phyloP scores from a whole-genome alignment of 768 basidiomycete genomes.

The Lyophyllum atratum region DNA sequence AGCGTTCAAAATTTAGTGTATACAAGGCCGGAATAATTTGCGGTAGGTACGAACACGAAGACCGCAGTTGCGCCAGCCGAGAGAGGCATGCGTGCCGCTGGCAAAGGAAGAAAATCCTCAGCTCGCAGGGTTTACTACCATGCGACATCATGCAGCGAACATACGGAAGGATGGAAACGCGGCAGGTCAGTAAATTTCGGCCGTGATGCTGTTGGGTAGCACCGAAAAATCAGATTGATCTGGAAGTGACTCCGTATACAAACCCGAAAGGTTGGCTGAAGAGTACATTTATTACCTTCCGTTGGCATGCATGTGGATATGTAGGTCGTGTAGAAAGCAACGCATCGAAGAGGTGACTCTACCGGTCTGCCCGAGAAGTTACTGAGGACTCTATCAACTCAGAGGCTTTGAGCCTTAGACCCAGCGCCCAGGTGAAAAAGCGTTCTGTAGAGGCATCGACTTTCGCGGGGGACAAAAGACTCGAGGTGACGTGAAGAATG shows the following conservation, averaged over 20 bases:
- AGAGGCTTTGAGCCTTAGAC: background rate
- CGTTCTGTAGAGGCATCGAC: background rate
- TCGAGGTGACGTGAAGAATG: background rate
- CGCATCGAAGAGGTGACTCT: background rate
- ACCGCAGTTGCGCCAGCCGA: background rate
- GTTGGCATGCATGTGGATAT: background rate
- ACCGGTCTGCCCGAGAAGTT: background rate
- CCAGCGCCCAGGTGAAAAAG: background rate
- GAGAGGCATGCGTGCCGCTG: background rate
- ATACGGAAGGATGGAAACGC: conserved; percentile 1
- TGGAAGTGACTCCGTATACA: background rate
- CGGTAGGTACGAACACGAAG: background rate
- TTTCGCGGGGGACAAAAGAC: background rate
- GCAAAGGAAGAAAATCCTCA: background rate
- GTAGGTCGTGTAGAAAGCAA: background rate
- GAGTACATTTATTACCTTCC: background rate
- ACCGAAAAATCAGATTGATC: conserved; percentile 5
- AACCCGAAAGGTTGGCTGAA: background rate
- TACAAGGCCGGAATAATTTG: background rate
- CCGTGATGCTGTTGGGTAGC: conserved; percentile 1
- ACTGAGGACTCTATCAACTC: background rate
- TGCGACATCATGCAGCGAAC: background rate
- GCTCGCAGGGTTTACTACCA: background rate
- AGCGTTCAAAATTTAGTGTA: background rate
- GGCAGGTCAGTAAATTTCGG: conserved; percentile 3